Percentiles rank a stretch among this genome's conserved stretches.
Conservation (phyloP, 2,329 filamentous ascomycete genomes). For the Trichoderma oligosporum region DNA sequence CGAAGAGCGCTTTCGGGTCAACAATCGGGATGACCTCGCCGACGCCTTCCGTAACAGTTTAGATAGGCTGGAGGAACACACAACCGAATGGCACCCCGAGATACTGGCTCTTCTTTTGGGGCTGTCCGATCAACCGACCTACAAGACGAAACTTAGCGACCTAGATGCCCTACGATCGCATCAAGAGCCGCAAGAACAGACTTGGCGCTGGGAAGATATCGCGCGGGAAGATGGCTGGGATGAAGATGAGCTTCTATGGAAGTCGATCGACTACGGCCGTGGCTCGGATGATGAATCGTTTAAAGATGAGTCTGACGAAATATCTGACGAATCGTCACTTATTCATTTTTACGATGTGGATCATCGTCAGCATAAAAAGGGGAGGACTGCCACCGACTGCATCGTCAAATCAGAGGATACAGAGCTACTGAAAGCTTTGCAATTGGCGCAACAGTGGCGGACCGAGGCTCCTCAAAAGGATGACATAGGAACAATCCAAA, state of each 20-base stretch:
- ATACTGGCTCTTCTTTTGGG: slow-evolving; percentile 73
- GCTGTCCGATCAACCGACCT: slow-evolving; percentile 74
- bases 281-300: slow-evolving; percentile 55
- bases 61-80: slow-evolving; percentile 51
- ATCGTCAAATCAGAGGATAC: slow-evolving; percentile 36
- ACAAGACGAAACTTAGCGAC: slow-evolving; percentile 62
- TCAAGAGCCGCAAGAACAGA: slow-evolving; percentile 41
- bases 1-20: slow-evolving; percentile 80
- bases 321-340: slow-evolving; percentile 35
- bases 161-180: slow-evolving; percentile 51
- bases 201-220: slow-evolving; percentile 75
- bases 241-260: slow-evolving; percentile 65
- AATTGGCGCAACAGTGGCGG: slow-evolving; percentile 37
- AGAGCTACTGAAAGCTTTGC: slow-evolving; percentile 31
- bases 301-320: slow-evolving; percentile 35
- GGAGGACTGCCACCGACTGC: slow-evolving; percentile 32
- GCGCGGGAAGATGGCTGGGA: slow-evolving; percentile 71
- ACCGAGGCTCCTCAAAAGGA: slow-evolving; percentile 35
- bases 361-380: slow-evolving; percentile 15
- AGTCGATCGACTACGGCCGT: slow-evolving; percentile 62
- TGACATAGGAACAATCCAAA: slow-evolving; percentile 33
- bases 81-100: slow-evolving; percentile 70
- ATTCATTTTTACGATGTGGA: slow-evolving; percentile 31
- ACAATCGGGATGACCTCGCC: slow-evolving; percentile 74
- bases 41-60: slow-evolving; percentile 62